Conservation (phyloP, 805 yeast genomes). For the Huiozyma sinensis region DNA sequence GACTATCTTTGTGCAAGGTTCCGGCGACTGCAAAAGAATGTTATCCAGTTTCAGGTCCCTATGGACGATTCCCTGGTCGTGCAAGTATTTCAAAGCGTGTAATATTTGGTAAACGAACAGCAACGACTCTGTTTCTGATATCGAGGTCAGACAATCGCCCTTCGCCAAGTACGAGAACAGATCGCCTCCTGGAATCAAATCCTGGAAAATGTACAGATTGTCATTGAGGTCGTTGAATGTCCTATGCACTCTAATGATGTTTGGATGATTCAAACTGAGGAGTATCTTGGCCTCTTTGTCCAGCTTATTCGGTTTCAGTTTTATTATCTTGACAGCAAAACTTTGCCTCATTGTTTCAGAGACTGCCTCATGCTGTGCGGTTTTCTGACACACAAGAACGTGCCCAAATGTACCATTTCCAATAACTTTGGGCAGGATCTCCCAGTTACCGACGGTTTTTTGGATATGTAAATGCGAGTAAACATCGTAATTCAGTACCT, state of each 20-base stretch:
- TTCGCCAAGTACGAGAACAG: conserved; percentile 42
- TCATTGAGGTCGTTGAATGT: conserved; percentile 20
- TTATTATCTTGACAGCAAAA: conserved; percentile 43
- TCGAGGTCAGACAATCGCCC: conserved; percentile 30
- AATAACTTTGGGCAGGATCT: conserved; percentile 30
- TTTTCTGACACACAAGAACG: conserved; percentile 25
- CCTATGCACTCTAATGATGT: conserved; percentile 37
- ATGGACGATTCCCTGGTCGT: conserved; percentile 45
- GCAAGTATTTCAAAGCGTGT: conserved; percentile 46
- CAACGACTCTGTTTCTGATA: conserved; percentile 46
- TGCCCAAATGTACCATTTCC: conserved; percentile 54
- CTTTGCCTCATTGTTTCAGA: conserved; percentile 2
- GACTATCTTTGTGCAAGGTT: conserved; percentile 41
- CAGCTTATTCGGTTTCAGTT: conserved; percentile 19
- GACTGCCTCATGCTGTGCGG: background rate
- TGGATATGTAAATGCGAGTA: conserved; percentile 12
- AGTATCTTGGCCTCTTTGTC: conserved; percentile 37
- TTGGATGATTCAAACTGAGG: conserved; percentile 34
- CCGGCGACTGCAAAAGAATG: conserved; percentile 43
- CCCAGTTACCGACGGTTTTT: conserved; percentile 31
- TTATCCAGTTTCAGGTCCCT: conserved; percentile 61
- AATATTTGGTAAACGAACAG: conserved; percentile 46
- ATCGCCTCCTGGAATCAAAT: conserved; percentile 47
- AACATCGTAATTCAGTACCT: background rate
- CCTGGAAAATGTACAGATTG: conserved; percentile 37